Evolutionary conservation across 371 early-diverging fungal species (phyloP).

Genomic region (Mortierella sp.): DNA sequence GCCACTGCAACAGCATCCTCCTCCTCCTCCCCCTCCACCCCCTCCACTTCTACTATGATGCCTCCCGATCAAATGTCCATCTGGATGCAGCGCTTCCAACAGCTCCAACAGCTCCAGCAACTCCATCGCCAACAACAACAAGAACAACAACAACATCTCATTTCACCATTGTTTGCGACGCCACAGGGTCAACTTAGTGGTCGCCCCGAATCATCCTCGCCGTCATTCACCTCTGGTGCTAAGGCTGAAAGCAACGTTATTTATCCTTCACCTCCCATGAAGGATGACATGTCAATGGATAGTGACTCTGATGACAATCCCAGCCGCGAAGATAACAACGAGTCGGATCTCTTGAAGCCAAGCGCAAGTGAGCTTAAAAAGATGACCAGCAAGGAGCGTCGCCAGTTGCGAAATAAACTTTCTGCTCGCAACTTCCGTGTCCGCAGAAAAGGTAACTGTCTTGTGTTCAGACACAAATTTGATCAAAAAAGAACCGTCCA

Average conservation of each 20-base stretch:
- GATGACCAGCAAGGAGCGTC: slow-evolving; percentile 85
- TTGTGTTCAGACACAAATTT: background rate
- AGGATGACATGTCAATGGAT: slow-evolving; percentile 40
- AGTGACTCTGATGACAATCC: slow-evolving; percentile 35
- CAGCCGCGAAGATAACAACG: background rate
- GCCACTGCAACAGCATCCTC: slow-evolving; percentile 14
- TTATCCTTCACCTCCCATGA: slow-evolving; percentile 53
- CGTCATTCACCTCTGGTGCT: background rate
- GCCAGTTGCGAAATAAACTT: slow-evolving; percentile 91
- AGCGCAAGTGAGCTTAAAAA: slow-evolving; percentile 60
- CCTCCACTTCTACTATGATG: background rate
- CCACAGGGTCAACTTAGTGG: background rate
- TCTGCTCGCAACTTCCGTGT: slow-evolving; percentile 91
- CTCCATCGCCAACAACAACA: slow-evolving; percentile 27
- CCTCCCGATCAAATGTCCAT: slow-evolving; percentile 19
- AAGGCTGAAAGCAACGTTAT: slow-evolving; percentile 19
- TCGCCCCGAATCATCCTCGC: background rate
- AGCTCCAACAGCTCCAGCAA: slow-evolving; percentile 19
- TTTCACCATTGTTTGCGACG: slow-evolving; percentile 16
- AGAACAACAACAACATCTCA: slow-evolving; percentile 26
- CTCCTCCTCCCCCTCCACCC: background rate
- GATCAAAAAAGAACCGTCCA: background rate
- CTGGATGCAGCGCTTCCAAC: slow-evolving; percentile 49
- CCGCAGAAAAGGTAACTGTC: slow-evolving; percentile 83
- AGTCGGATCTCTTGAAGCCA: slow-evolving; percentile 37